phyloP scores from a whole-genome alignment of 805 yeast genomes.

The Torulaspora indica region DNA sequence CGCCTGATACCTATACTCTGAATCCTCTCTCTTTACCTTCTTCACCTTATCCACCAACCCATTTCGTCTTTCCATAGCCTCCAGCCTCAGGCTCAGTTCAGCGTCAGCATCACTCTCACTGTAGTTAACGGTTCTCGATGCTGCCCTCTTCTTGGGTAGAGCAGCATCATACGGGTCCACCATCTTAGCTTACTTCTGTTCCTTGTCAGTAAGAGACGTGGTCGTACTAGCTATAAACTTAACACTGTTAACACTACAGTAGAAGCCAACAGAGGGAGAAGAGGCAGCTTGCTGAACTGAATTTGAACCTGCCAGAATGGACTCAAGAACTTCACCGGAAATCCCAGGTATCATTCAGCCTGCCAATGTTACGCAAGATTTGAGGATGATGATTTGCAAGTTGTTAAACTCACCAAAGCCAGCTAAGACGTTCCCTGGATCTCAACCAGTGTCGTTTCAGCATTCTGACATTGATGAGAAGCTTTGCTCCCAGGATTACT shows the following conservation, averaged over 20 bases:
- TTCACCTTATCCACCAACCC: conserved; percentile 1
- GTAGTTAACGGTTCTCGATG: conserved; percentile 26
- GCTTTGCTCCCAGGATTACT: conserved; percentile 68
- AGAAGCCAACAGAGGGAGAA: too few relatives aligned
- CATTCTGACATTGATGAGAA: conserved; percentile 62
- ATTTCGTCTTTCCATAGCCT: conserved; percentile 15
- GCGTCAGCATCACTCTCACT: conserved; percentile 30
- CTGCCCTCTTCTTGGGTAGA: conserved; percentile 18
- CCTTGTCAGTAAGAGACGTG: not conserved
- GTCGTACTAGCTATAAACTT: too few relatives aligned
- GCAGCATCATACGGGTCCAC: conserved; percentile 4
- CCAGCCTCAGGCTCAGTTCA: conserved; percentile 23
- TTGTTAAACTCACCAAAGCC: conserved; percentile 52
- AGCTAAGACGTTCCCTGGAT: conserved; percentile 65
- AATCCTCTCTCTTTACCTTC: conserved; percentile 6
- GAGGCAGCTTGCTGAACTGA: too few relatives aligned
- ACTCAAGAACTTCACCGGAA: conserved; percentile 47
- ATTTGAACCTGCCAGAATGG: conserved; percentile 7
- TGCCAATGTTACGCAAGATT: conserved; percentile 60
- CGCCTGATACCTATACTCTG: conserved; percentile 22
- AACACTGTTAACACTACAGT: too few relatives aligned
- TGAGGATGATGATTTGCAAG: conserved; percentile 63
- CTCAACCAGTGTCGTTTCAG: conserved; percentile 92
- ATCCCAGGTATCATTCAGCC: conserved; percentile 84
- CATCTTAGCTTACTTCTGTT: conserved; percentile 1